Percentiles rank a stretch among this genome's conserved stretches.
Conservation (phyloP, 208 protist species). For the Borovskyia barvae region DNA sequence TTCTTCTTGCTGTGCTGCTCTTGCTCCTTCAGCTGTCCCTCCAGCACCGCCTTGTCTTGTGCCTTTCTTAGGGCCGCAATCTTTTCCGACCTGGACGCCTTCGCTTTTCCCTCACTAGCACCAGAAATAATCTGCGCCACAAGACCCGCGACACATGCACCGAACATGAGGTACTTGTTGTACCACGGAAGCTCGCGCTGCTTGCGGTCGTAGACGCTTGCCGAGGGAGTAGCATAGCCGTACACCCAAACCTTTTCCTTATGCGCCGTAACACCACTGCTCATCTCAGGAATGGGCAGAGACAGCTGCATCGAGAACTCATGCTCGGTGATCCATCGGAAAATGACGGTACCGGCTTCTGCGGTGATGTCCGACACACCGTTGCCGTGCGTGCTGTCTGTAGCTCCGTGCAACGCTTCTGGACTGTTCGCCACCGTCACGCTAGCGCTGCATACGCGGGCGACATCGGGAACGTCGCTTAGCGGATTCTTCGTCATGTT, state of each 20-base stretch:
- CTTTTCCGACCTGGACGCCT: conserved; percentile 8
- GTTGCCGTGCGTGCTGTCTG: not conserved
- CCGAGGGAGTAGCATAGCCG: conserved; percentile 52
- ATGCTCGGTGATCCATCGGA: conserved; percentile 65
- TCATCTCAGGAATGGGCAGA: conserved; percentile 10
- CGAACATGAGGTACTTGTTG: conserved; percentile 32
- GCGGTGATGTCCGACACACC: not conserved
- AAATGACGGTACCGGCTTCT: conserved; percentile 28
- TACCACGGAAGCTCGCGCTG: conserved; percentile 18
- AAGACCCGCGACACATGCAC: conserved; percentile 27
- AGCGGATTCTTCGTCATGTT: conserved; percentile 28
- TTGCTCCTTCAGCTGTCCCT: conserved; percentile 10
- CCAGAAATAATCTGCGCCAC: conserved; percentile 43
- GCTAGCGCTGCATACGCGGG: conserved; percentile 20
- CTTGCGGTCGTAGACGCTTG: conserved; percentile 29
- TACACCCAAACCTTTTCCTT: conserved; percentile 63
- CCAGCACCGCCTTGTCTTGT: conserved; percentile 23
- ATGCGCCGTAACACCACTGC: not conserved
- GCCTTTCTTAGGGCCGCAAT: not conserved
- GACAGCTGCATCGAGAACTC: conserved; percentile 51
- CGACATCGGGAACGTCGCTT: conserved; percentile 33
- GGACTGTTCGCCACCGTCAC: conserved; percentile 2
- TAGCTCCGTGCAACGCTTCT: too few species aligned
- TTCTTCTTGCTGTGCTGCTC: conserved; percentile 9
- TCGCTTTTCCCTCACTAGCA: conserved; percentile 36